Base-by-base conservation (phyloP, 2,329 filamentous ascomycete genomes). In the Fusarium burgessii region DNA sequence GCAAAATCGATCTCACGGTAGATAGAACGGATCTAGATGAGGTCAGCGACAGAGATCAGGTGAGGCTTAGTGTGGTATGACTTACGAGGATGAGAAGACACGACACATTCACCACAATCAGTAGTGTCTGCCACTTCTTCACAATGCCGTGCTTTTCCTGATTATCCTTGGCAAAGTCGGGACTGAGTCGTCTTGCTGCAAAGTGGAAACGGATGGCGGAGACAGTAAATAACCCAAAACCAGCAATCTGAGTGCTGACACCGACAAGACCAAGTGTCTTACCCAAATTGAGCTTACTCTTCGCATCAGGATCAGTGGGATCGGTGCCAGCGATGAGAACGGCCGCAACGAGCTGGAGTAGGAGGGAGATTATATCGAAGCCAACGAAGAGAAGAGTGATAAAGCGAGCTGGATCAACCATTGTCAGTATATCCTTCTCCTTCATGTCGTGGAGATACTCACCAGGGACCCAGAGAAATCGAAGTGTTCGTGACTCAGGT, bases 171-270 rank as follows among this genome's bases (percentile, higher is more conserved):
- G 58, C 71, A 32, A 72, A 74, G 8, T 73, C 58, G 2, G 51
- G 33, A 4, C 51, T 59, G 5, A 76, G 27, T 1, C 36, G 47
- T 20, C 63, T 62, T 2, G 82, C 83, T 7, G 80, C 82, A 57
- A 85, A 84, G 67, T 85, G 82, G 70, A 86, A 86, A 10, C 84
- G 81, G 6, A 80, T 76, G 2, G 84, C 83, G 9, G 84, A 76
- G 29, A 86, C 59, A 7, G 78, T 80, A 59, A 86, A 86, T 5
- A 86, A 75, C 2, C 84, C 83, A 62, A 86, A 86, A 3, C 82
- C 84, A 1, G 71, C 72, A 15, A 87, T 77, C 62, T 86, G 84
- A 2, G 84, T 82, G 59, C 68, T 68, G 7, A 75, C 72, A 20
- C 72, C 72, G 2, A 69, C 47, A 14, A 73, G 47, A 36, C 73